Percentiles rank a stretch among this genome's conserved stretches.
Conservation (phyloP, 257 asterid species). For the Ehretia macrophylla region DNA sequence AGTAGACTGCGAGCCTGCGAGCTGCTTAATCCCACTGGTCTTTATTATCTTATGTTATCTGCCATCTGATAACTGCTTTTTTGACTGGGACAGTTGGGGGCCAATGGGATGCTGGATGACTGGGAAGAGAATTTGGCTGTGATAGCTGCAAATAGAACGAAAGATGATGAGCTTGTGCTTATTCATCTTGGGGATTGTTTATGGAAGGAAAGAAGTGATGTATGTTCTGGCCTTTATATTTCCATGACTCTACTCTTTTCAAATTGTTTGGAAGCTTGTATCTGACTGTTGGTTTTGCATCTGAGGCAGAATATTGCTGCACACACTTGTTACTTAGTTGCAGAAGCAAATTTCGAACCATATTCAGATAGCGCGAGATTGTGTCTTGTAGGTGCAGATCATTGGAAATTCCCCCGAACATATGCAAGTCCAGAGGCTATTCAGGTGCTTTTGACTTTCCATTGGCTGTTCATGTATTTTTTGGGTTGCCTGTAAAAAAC, state of each 20-base stretch:
- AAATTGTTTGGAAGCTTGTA: constrained; percentile 4
- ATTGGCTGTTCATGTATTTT: background rate
- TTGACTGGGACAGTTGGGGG: constrained; percentile 43
- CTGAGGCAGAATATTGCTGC: constrained; percentile 72
- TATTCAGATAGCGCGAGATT: constrained; percentile 85
- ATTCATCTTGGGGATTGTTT: constrained; percentile 95
- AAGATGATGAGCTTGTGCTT: constrained; percentile 94
- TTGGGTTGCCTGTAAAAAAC: too few relatives aligned
- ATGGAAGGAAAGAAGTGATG: constrained; percentile 94
- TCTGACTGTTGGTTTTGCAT: background rate
- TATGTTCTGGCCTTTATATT: constrained; percentile 31
- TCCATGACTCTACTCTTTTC: constrained; percentile 10
- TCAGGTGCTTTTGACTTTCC: constrained; percentile 57
- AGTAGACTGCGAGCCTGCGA: too few relatives aligned
- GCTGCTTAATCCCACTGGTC: too few relatives aligned
- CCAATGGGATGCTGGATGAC: constrained; percentile 79
- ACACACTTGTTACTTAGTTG: constrained; percentile 91
- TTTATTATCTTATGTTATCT: too few relatives aligned
- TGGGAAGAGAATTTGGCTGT: constrained; percentile 98
- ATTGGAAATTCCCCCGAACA: constrained; percentile 85
- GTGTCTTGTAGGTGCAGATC: constrained; percentile 98
- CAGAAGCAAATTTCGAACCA: constrained; percentile 85
- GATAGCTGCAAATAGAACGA: constrained; percentile 91
- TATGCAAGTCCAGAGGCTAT: constrained; percentile 96
- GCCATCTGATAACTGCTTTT: background rate